phyloP scores from a whole-genome alignment of 1,284 basidiomycete genomes.

The Bondarzewia mesenterica region DNA sequence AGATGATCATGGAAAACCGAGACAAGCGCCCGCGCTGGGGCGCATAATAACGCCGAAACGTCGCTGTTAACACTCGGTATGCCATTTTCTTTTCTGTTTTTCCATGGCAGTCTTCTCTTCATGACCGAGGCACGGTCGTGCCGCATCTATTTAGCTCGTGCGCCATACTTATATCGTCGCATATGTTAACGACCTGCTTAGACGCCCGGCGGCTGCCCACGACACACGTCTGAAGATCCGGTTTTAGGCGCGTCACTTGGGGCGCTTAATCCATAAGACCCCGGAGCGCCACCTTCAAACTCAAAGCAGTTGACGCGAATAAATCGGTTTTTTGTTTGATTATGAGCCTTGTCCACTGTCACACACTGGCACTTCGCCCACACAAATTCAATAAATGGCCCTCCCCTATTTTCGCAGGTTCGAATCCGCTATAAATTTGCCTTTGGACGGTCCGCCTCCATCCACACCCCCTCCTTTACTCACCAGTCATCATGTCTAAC shows the following conservation, averaged over 20 bases:
- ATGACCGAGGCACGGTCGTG: no score
- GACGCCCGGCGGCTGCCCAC: background rate
- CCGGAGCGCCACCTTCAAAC: no score
- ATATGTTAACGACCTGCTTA: no score
- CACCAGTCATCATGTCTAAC: conserved; percentile 2
- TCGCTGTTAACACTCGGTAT: background rate
- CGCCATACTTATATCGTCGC: no score
- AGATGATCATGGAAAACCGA: no score
- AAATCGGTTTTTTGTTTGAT: background rate
- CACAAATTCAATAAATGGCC: background rate
- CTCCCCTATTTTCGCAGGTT: background rate
- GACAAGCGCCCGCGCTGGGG: background rate
- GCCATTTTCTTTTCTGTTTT: background rate
- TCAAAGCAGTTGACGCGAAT: no score
- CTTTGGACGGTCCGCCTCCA: background rate
- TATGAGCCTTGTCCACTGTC: background rate
- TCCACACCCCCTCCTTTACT: background rate
- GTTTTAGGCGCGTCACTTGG: background rate
- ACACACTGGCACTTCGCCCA: background rate
- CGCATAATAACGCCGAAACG: background rate
- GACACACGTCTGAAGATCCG: background rate
- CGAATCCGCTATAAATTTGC: background rate
- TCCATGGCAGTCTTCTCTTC: background rate
- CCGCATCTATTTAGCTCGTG: no score
- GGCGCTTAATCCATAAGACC: no score